Base-by-base conservation (phyloP, 495 filamentous ascomycete species). In the Daldinia vernicosa region DNA sequence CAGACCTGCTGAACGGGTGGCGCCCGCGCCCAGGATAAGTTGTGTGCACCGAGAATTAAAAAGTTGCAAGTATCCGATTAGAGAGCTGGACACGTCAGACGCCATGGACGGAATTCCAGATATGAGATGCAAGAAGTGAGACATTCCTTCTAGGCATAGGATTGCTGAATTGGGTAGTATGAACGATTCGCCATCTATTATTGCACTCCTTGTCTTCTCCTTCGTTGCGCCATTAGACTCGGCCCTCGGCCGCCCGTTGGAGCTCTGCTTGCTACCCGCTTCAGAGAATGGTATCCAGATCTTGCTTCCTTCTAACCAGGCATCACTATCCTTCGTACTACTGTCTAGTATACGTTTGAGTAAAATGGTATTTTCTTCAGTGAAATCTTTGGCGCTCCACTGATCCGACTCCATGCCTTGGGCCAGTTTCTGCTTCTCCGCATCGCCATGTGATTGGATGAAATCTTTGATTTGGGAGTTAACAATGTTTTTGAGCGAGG, bases 11-110 rank as follows among this genome's bases (percentile, higher is more conserved):
- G 89, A 94, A 27, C 87, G 83, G 1, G 93, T 98, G 1, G 95
- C 95, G 1, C 95, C 95, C 9, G 95, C 96, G 7, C 95, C 96
- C 7, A 98, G 89, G 67, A 99, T 97, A 56, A 98, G 87, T 71
- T 99, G 95, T 19, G 89, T 93, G 43, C 93, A 94, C 6, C 95
- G 89, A 7, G 93, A 97, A 79, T 98, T 98, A 86, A 98, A 98
- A 2, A 97, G 83, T 70, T 93, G 91, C 35, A 97, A 82, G 63
- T 93, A 93, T 2, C 81, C 79, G 22, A 87, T 70, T 4, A 87
- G 80, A 8, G 88, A 88, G 9, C 88, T 81, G 0, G 93, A 90
- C 69, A 98, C 89, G 32, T 97, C 93, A 2, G 90, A 83, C 3
- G 92, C 92, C 89, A 97, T 92, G 73, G 89, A 93, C 0, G 95